Evolutionary conservation across 164 flowering plant species (phyloP), one percentile per base, ranked within the genome.

Genomic region (Vitis rupestris): DNA sequence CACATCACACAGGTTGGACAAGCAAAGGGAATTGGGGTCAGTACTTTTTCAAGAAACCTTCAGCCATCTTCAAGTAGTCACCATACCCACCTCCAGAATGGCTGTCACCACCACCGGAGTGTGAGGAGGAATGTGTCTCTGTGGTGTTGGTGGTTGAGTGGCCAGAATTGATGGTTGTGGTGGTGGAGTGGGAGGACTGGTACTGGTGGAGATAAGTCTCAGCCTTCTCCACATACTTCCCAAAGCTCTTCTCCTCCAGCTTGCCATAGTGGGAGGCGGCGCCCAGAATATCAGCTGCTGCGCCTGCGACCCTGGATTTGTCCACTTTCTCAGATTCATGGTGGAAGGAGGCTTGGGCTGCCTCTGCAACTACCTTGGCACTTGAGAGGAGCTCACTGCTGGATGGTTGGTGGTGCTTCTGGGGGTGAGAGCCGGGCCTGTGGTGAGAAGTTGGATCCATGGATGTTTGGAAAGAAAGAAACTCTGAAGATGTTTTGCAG

Each of bases 311-410:
- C 68, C 48, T 76, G 50, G 11, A 84, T 61, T 78, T 80, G 80
- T 85, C 86, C 2, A 85, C 67, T 61, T 81, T 78, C 50, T 73
- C 70, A 1, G 51, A 52, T 14, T 76, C 78, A 56, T 66, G 63
- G 71, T 19, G 12, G 52, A 77, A 0, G 12, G 82, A 44, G 63
- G 79, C 50, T 50, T 74, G 61, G 55, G 83, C 86, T 2, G 88
- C 88, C 13, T 70, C 91, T 1, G 87, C 82, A 59, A 87, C 73
- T 53, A 78, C 2, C 68, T 87, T 87, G 70, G 91, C 88, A 71
- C 81, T 81, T 10, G 82, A 65, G 10, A 87, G 47, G 17, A 87
- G 84, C 60, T 85, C 87, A 5, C 80, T 14, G 63, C 60, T 67
- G 11, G 88, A 81, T 10, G 81, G 51, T 17, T 70, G 75, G 30